phyloP scores from a whole-genome alignment of 768 basidiomycete species.

The Boletus rubropictus region DNA sequence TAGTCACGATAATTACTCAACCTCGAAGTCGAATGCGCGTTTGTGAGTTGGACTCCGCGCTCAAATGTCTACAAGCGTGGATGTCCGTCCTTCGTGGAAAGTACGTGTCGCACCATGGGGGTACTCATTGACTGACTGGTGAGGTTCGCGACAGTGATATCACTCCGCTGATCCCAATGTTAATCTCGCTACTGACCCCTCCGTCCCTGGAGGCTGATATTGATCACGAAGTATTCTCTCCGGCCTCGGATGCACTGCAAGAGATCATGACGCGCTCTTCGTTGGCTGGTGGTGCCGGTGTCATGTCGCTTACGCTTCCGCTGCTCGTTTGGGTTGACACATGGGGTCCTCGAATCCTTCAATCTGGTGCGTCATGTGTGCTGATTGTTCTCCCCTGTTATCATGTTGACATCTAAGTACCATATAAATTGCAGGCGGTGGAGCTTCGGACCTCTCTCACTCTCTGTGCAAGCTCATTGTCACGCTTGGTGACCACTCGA shows the following conservation, averaged over 20 bases:
- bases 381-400: constrained; percentile 1
- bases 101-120: constrained; percentile 36
- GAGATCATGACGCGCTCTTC: constrained; percentile 75
- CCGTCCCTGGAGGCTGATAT: constrained; percentile 27
- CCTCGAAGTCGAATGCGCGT: constrained; percentile 28
- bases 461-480: constrained; percentile 77
- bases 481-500: constrained; percentile 83
- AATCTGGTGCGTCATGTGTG: constrained; percentile 34
- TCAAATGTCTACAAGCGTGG: constrained; percentile 84
- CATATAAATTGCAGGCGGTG: constrained; percentile 12
- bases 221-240: constrained; percentile 51
- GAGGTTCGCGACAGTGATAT: constrained; percentile 46
- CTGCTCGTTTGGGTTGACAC: constrained; percentile 72
- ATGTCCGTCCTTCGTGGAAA: constrained; percentile 60
- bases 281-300: constrained; percentile 63
- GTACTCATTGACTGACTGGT: not conserved
- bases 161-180: constrained; percentile 59
- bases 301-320: constrained; percentile 74
- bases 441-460: constrained; percentile 52
- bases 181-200: constrained; percentile 45
- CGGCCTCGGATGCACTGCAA: constrained; percentile 66
- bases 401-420: not conserved
- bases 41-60: constrained; percentile 58
- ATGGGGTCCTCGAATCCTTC: constrained; percentile 45
- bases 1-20: constrained; percentile 50